Evolutionary conservation across 2,329 filamentous ascomycete genomes (phyloP).

Genomic region (Aspergillus tanneri): DNA sequence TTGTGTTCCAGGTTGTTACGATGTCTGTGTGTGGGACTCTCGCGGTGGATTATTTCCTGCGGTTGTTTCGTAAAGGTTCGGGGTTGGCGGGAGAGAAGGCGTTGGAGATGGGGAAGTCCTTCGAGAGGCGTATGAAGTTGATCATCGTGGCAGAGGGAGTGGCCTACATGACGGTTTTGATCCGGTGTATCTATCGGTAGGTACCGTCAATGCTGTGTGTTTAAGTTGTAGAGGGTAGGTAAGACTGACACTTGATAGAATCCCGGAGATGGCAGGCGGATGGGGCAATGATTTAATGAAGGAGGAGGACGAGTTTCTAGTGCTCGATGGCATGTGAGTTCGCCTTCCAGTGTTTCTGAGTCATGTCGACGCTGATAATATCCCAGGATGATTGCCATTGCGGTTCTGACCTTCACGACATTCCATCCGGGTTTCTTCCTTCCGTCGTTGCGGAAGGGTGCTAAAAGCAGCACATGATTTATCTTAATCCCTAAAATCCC

Average conservation of each 20-base stretch:
- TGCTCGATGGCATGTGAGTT: constrained; percentile 51
- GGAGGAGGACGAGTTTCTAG: constrained; percentile 48
- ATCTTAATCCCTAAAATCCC: not conserved
- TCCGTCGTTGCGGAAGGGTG: constrained; percentile 30
- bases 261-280: constrained; percentile 52
- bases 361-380: constrained; percentile 7
- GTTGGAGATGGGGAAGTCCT: not conserved
- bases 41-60: constrained; percentile 48
- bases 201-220: constrained; percentile 4
- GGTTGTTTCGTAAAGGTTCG: constrained; percentile 28
- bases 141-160: constrained; percentile 32
- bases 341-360: not conserved
- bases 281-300: constrained; percentile 51
- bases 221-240: constrained; percentile 7
- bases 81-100: constrained; percentile 28
- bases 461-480: constrained; percentile 22
- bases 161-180: constrained; percentile 42
- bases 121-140: constrained; percentile 18
- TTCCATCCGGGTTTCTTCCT: constrained; percentile 50
- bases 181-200: constrained; percentile 47
- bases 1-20: constrained; percentile 57
- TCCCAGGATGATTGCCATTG: constrained; percentile 47
- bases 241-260: too few relatives aligned
- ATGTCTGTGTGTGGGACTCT: constrained; percentile 41
- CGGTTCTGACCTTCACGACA: constrained; percentile 41